Base-by-base conservation (phyloP, 2,329 filamentous ascomycete genomes). In the Fusarium sp. region DNA sequence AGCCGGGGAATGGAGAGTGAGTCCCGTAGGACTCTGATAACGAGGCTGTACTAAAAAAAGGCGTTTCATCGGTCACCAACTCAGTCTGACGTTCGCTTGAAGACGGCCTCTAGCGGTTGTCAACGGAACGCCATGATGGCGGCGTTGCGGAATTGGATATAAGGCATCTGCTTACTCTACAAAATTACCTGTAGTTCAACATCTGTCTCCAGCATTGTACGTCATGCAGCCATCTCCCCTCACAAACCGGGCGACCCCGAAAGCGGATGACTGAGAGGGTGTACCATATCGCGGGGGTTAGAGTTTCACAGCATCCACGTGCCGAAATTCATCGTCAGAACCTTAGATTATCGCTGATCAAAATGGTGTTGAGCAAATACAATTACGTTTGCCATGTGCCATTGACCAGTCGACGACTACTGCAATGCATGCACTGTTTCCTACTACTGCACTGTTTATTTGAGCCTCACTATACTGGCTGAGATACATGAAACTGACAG, bases 21-120 rank as follows among this genome's bases (percentile, higher is more conserved):
- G 17, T 39, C 49, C 62, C 38, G 41, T 56, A 64, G 71, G 67
- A 69, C 67, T 74, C 63, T 65, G 49, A 72, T 45, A 61, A 39
- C 58, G 59, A 74, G 71, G 68, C 67, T 74, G 61, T 60, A 71
- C 45, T 24, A 39, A 24, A 47, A 58, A 59, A 63, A 35, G 60
- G 63, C 61, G 66, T 51, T 61, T 64, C 17, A 42, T 54, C 54
- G 48, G 66, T 56, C 41, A 58, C 26, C 38, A 49, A 48, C n/a
- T 20, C 24, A 44, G 33, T 26, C 38, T 26, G 41, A 60, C 66
- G 39, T 38, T 56, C 66, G 72, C 59, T 72, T 76, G 41, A 48
- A 63, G n/a, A 69, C 79, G 79, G 79, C 70, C 78, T 61, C 33
- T 42, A 11, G 57, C 78, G 78, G 78, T 59, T 80, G 70, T 18